These are phyloP conservation scores for Coemansia sp. DNA, from an alignment of 192 early-diverging fungal species.

Conservation along the genomic window DNA sequence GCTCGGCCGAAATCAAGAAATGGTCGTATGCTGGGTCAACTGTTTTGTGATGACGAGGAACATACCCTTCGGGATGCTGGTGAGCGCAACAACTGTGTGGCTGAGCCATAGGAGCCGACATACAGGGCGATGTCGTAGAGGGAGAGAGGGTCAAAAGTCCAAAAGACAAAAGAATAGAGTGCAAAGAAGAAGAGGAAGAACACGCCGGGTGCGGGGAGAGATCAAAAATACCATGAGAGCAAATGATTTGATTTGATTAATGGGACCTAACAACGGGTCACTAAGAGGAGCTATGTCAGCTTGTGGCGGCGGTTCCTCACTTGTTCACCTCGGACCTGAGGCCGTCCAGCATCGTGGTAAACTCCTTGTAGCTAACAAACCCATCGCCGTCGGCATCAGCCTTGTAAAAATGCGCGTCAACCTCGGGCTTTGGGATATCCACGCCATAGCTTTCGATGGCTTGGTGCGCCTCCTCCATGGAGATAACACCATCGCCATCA, in stretches of 20 bases:
- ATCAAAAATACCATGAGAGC: no score
- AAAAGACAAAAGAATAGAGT: neutral
- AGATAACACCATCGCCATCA: conserved; percentile 49
- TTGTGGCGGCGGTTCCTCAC: neutral
- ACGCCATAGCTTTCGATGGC: conserved; percentile 48
- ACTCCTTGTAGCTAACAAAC: conserved; percentile 59
- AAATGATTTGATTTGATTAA: neutral
- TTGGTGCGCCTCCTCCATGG: conserved; percentile 48
- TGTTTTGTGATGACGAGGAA: conserved; percentile 31
- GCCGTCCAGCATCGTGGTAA: conserved; percentile 55
- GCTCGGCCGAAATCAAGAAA: conserved; percentile 57
- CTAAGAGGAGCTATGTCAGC: no score
- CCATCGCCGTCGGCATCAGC: conserved; percentile 72
- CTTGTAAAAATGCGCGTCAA: conserved; percentile 77
- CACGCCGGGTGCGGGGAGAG: neutral
- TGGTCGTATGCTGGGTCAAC: conserved; percentile 35
- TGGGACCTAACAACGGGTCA: no score
- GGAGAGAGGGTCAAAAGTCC: neutral
- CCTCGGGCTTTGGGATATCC: conserved; percentile 65
- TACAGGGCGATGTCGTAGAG: neutral
- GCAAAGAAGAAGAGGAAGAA: neutral
- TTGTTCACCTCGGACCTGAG: neutral
- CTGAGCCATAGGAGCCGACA: neutral
- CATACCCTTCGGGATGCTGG: conserved; percentile 28
- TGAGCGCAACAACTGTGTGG: conserved; percentile 36